phyloP scores from a whole-genome alignment of 164 flowering plant species.

The Warburgia ugandensis region DNA sequence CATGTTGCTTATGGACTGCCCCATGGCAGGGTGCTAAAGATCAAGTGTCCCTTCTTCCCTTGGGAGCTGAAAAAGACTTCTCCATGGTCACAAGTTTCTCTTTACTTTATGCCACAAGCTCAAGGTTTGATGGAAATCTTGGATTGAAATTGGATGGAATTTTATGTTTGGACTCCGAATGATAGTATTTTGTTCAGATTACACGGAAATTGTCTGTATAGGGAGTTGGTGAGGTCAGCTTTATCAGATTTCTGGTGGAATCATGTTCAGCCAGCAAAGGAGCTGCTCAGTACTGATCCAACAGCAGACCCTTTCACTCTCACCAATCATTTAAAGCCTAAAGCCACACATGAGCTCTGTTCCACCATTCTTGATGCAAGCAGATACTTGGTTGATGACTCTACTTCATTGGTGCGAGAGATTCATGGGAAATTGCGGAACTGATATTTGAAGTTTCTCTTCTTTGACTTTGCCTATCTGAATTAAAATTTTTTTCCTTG shows the following conservation, averaged over 20 bases:
- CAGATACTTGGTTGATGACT: constrained; percentile 36
- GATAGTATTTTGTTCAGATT: constrained; percentile 59
- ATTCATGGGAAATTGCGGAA: constrained; percentile 32
- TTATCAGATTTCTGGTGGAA: constrained; percentile 66
- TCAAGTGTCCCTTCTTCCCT: constrained; percentile 48
- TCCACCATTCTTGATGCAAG: constrained; percentile 32
- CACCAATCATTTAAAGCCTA: constrained; percentile 20
- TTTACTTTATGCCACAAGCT: constrained; percentile 54
- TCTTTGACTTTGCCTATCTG: background rate
- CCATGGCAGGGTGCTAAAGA: constrained; percentile 46
- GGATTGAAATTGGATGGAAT: constrained; percentile 66
- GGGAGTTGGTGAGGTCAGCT: constrained; percentile 37
- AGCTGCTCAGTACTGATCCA: constrained; percentile 33
- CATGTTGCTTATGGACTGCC: constrained; percentile 28
- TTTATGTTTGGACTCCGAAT: constrained; percentile 56
- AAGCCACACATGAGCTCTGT: constrained; percentile 33
- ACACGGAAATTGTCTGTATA: constrained; percentile 36
- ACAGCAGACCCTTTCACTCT: background rate
- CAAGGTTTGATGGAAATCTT: constrained; percentile 67
- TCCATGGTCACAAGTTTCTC: constrained; percentile 51
- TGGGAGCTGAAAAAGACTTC: constrained; percentile 29
- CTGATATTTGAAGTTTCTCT: background rate
- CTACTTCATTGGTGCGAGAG: constrained; percentile 38
- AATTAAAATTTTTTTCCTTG: background rate
- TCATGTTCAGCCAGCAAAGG: constrained; percentile 56